Conservation (phyloP, 352 stramenopile genomes). For the Blastocystis sp. region DNA sequence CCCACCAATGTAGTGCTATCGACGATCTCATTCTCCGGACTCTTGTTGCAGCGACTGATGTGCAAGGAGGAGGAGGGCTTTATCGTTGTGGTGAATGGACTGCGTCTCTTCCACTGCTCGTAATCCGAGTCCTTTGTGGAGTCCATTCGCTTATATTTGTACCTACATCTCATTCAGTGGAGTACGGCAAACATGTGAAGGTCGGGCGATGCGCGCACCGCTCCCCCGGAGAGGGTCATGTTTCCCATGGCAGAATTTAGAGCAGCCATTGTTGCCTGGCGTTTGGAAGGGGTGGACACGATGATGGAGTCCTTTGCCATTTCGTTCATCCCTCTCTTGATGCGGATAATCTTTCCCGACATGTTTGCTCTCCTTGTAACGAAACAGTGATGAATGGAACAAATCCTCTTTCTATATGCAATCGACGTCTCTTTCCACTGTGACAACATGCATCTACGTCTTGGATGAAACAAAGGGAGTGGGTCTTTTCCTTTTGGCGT, state of each 20-base stretch:
- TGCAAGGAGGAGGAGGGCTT: no score
- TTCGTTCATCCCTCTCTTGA: neutral
- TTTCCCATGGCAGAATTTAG: neutral
- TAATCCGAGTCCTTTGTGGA: neutral
- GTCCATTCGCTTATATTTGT: conserved; percentile 3
- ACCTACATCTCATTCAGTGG: neutral
- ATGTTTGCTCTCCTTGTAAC: neutral
- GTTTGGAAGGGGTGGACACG: neutral
- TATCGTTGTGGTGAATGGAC: no score
- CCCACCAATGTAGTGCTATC: no score
- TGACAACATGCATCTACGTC: neutral
- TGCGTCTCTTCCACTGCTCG: neutral
- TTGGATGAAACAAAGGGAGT: neutral
- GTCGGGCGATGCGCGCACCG: neutral
- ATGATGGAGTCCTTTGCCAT: neutral
- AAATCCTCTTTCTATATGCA: neutral
- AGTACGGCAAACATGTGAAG: neutral
- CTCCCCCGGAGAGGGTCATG: neutral
- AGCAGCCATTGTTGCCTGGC: neutral
- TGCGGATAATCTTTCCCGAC: neutral
- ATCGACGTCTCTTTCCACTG: neutral
- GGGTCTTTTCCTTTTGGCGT: neutral
- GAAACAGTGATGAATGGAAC: neutral
- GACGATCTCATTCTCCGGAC: no score
- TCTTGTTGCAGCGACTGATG: no score